Evolutionary conservation across 1,284 basidiomycete genomes (phyloP).

Genomic region (Mycosarcoma maydis): DNA sequence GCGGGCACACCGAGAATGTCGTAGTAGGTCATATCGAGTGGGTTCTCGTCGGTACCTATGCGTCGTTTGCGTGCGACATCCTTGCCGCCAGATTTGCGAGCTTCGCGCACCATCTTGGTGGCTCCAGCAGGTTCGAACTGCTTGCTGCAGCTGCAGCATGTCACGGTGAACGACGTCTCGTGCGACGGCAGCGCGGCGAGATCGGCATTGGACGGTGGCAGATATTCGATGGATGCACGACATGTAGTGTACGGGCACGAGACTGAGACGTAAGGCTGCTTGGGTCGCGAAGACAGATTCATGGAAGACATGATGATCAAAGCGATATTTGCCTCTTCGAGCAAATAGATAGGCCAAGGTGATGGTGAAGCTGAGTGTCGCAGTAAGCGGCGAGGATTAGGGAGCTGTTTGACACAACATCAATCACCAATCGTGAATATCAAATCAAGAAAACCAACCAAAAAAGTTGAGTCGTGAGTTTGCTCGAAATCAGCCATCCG

Average conservation of each 20-base stretch:
- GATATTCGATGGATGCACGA: slow-evolving; percentile 60
- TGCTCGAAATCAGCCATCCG: too few species aligned
- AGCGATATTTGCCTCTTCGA: not conserved
- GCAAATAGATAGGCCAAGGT: not conserved
- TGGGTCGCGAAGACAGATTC: slow-evolving; percentile 54
- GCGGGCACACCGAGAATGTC: slow-evolving; percentile 79
- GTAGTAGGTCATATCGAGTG: slow-evolving; percentile 66
- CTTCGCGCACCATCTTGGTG: slow-evolving; percentile 56
- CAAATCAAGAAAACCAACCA: not conserved
- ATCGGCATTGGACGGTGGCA: slow-evolving; percentile 40
- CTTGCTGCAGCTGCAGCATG: slow-evolving; percentile 59
- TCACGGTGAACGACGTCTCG: slow-evolving; percentile 62
- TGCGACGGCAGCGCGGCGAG: slow-evolving; percentile 42
- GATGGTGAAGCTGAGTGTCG: not conserved
- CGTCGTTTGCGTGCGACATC: slow-evolving; percentile 51
- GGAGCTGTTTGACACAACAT: too few species aligned
- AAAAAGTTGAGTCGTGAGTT: not conserved
- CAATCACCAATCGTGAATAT: too few species aligned
- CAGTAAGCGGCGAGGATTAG: too few species aligned
- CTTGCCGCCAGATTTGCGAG: slow-evolving; percentile 43
- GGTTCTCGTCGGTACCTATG: slow-evolving; percentile 65
- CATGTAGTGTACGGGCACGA: slow-evolving; percentile 63
- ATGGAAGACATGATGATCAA: slow-evolving; percentile 26
- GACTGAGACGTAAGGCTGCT: slow-evolving; percentile 55
- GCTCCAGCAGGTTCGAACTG: slow-evolving; percentile 64